Evolutionary conservation across 2,329 filamentous ascomycete genomes (phyloP).

Genomic region (Sporothrix curviconia): DNA sequence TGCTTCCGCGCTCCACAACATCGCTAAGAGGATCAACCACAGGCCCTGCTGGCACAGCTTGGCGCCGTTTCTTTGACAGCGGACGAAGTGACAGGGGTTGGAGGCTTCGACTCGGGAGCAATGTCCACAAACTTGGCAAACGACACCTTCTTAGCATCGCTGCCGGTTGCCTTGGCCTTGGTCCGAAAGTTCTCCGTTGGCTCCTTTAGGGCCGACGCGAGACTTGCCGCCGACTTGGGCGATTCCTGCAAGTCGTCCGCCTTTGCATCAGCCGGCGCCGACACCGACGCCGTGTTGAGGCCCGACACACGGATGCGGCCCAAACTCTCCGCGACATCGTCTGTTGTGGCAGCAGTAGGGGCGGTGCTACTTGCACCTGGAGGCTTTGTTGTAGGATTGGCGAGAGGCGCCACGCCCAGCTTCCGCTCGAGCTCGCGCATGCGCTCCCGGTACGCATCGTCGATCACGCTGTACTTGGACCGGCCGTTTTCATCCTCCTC

Average conservation of each 20-base stretch:
- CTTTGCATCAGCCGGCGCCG: not conserved
- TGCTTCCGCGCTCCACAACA: conserved; percentile 26
- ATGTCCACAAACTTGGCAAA: conserved; percentile 73
- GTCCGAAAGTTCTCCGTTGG: conserved; percentile 5
- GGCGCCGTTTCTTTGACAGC: not conserved
- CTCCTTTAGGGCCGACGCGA: conserved; percentile 9
- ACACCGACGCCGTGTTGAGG: not conserved
- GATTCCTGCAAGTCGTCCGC: conserved; percentile 14
- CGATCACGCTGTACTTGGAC: conserved; percentile 59
- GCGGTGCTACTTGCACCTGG: too few relatives aligned
- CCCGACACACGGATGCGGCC: conserved; percentile 48
- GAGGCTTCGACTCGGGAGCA: conserved; percentile 32
- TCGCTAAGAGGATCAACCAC: conserved; percentile 21
- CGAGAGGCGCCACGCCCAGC: conserved; percentile 53
- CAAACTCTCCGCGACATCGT: conserved; percentile 41
- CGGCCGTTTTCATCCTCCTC: conserved; percentile 73
- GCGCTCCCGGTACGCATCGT: conserved; percentile 66
- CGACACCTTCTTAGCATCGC: conserved; percentile 63
- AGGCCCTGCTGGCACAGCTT: conserved; percentile 5
- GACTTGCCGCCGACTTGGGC: conserved; percentile 1
- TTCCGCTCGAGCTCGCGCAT: conserved; percentile 83
- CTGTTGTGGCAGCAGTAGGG: not conserved
- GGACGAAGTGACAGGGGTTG: not conserved
- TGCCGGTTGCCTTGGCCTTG: conserved; percentile 8
- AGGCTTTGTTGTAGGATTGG: conserved; percentile 20